Conservation (phyloP, 148 eudicot species). For the Dysphania ambrosioides region DNA sequence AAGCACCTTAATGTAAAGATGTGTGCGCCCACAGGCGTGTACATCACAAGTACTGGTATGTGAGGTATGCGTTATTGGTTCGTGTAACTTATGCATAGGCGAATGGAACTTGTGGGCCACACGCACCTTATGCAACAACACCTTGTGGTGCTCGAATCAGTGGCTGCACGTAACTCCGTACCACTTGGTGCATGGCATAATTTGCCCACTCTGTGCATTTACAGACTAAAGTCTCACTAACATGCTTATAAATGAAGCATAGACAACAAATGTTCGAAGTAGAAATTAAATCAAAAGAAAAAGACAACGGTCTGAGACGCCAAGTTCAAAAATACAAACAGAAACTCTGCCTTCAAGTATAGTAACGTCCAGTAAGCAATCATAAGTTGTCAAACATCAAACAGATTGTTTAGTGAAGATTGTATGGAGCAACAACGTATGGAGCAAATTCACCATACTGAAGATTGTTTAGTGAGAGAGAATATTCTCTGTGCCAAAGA, state of each 20-base stretch:
- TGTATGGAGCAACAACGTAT: conserved; percentile 3
- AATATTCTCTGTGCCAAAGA: neutral
- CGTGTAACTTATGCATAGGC: too few relatives aligned
- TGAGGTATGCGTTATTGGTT: too few relatives aligned
- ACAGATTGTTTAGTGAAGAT: too few relatives aligned
- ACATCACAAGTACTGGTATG: too few relatives aligned
- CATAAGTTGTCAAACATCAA: too few relatives aligned
- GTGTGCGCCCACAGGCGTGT: too few relatives aligned
- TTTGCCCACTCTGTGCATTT: neutral
- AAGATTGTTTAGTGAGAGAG: neutral
- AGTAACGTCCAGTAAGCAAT: conserved; percentile 1
- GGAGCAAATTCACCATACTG: neutral
- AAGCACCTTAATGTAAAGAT: neutral
- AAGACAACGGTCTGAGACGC: neutral
- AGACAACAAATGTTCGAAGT: neutral
- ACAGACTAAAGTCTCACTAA: neutral
- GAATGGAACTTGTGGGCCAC: too few relatives aligned
- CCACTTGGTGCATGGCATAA: neutral
- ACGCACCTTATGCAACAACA: too few relatives aligned
- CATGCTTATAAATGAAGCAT: neutral
- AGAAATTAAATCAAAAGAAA: neutral
- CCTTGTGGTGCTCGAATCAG: neutral
- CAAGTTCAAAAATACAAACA: neutral
- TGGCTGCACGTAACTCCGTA: neutral
- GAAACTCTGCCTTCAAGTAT: neutral